These are phyloP conservation scores for Bathelium albidoporum DNA, from an alignment of 495 filamentous ascomycete genomes.

Conservation along the genomic window DNA sequence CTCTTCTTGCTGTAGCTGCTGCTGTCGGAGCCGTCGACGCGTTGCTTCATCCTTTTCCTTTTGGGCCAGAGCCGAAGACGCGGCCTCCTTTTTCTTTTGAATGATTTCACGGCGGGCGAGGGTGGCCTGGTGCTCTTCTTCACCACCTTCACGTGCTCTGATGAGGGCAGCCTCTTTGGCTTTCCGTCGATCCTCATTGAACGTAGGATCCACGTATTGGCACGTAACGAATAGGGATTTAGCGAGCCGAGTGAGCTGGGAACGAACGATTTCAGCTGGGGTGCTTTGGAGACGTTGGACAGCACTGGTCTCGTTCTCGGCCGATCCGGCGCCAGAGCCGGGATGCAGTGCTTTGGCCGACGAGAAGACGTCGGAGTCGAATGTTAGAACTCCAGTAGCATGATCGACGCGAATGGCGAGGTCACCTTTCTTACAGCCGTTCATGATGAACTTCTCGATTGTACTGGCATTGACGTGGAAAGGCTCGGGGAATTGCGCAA, in stretches of 20 bases:
- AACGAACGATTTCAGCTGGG: slow-evolving; percentile 92
- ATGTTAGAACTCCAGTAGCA: slow-evolving; percentile 85
- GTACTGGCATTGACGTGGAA: slow-evolving; percentile 86
- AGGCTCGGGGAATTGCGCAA: slow-evolving; percentile 92
- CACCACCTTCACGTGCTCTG: slow-evolving; percentile 73
- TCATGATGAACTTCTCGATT: slow-evolving; percentile 99
- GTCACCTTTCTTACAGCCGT: slow-evolving; percentile 99
- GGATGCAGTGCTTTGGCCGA: slow-evolving; percentile 87
- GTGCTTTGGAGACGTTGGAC: slow-evolving; percentile 95
- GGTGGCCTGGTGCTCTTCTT: slow-evolving; percentile 84
- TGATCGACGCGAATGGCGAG: slow-evolving; percentile 94
- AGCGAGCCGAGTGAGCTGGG: slow-evolving; percentile 82
- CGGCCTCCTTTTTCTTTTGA: slow-evolving; percentile 91
- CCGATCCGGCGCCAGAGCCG: slow-evolving; percentile 75
- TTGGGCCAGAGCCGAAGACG: slow-evolving; percentile 68
- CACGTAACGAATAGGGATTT: slow-evolving; percentile 87
- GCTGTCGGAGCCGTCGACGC: slow-evolving; percentile 68
- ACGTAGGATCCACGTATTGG: slow-evolving; percentile 85
- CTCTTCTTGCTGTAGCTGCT: slow-evolving; percentile 80
- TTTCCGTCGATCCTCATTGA: slow-evolving; percentile 65
- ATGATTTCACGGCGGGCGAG: slow-evolving; percentile 82
- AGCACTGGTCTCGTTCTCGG: slow-evolving; percentile 72
- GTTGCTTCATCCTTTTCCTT: slow-evolving; percentile 89
- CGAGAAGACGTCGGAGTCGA: slow-evolving; percentile 96
- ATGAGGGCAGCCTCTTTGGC: slow-evolving; percentile 71